A percentile compares a stretch with the other conserved stretches of the same genome.
Conservation (phyloP, 768 basidiomycete genomes). For the Boletus insuetus region DNA sequence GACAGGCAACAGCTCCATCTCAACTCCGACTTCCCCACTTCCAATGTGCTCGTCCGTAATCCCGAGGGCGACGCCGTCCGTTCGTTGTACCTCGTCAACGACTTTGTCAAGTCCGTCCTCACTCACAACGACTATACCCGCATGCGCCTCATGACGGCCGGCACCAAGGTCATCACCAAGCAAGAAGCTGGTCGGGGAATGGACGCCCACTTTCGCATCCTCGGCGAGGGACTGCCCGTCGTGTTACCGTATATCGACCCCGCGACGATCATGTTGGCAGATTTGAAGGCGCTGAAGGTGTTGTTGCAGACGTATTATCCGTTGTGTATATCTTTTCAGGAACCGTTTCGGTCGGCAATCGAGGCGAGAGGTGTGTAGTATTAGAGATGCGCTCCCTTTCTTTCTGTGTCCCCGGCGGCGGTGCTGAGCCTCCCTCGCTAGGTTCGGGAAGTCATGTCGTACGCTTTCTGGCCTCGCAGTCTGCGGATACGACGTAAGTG, state of each 20-base stretch:
- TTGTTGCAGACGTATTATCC: conserved; percentile 83
- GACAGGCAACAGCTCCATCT: conserved; percentile 72
- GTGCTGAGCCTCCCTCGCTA: conserved; percentile 21
- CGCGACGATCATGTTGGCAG: conserved; percentile 55
- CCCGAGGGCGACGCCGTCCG: conserved; percentile 68
- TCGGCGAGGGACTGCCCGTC: conserved; percentile 82
- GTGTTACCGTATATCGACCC: conserved; percentile 80
- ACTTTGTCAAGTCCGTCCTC: conserved; percentile 78
- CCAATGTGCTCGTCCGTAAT: conserved; percentile 85
- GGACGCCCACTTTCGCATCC: conserved; percentile 66
- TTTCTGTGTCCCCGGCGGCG: not conserved
- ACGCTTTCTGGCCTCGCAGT: conserved; percentile 55
- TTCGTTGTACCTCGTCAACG: conserved; percentile 86
- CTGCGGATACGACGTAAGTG: conserved; percentile 58
- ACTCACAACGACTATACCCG: conserved; percentile 78
- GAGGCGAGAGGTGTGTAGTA: conserved; percentile 47
- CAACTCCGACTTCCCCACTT: conserved; percentile 63
- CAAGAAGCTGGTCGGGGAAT: conserved; percentile 72
- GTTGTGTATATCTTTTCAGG: conserved; percentile 57
- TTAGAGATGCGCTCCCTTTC: conserved; percentile 39
- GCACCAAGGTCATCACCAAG: conserved; percentile 89
- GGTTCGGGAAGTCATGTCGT: conserved; percentile 73
- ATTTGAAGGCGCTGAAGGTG: conserved; percentile 55
- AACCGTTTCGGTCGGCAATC: conserved; percentile 55
- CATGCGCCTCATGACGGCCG: conserved; percentile 86